Evolutionary conservation across 208 protist genomes (phyloP), one percentile per base, ranked within the genome.

Genomic region (Wallacemonas sp.): DNA sequence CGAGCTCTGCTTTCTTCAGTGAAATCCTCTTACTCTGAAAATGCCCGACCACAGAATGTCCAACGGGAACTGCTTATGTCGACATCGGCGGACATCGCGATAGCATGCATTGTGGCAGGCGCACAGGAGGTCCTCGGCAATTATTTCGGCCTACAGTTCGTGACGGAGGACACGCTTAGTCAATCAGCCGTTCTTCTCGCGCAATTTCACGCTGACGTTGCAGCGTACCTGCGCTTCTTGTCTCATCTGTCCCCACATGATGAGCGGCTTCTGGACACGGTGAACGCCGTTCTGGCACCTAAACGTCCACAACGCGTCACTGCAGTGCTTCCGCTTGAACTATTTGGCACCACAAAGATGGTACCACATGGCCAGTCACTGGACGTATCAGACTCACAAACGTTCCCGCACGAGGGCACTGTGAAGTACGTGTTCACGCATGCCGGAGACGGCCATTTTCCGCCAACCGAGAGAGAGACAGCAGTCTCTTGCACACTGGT

Each of bases 161-260:
- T 29, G 5, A 53, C 45, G 5, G n/a, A 9, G 45, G 45, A 53
- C 6, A 32, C 6, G 6, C 22, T 53, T 3, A 24, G 6, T 17
- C 10, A 30, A 9, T 53, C 32, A 26, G 15, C 50, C 9, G 29
- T 19, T 4, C 30, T 57, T 26, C 50, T 57, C 2, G 30, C 17
- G 10, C 63, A 57, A 42, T 48, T 78, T 3, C 66, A 71, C 57
- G 22, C 22, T 59, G 17, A 66, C 15, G n/a, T 73, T 68, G 45
- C 63, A 62, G 24, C 30, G 1, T 71, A 54, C 32, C 59, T 57
- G 60, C 19, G 44, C 41, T 66, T 69, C 30, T 19, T 36, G 0
- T 30, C 61, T 26, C 27, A 15, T 10, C 3, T 57, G 5, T 57
- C 50, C 3, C 6, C 50, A 13, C 50, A 13, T n/a, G 50, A 57